Base-by-base conservation (phyloP, 2,329 filamentous ascomycete genomes). In the Macroventuria anomochaeta region DNA sequence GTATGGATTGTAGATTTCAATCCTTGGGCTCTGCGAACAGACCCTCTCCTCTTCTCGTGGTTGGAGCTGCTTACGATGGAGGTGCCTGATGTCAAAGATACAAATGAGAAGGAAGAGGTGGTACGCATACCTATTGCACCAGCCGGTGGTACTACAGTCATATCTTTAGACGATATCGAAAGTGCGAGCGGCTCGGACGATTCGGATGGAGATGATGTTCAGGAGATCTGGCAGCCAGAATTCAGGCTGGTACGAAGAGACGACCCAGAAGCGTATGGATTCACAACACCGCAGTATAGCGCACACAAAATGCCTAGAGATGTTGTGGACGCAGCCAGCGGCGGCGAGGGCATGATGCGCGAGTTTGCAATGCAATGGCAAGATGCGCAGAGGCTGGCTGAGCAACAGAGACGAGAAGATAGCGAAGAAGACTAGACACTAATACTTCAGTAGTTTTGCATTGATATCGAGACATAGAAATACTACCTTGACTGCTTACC, bases 281-380 rank as follows among this genome's bases (percentile, higher is more conserved):
- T 97, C 71, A 87, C 85, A 61, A 89, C 90, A 4, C 85, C 91
- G 1, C 90, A 93, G 68, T 97, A 96, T 74, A 96, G 92, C 57
- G 93, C 95, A 3, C 93, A 97, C 71, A 99, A 97, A 76, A 78
- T 99, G 64, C 95, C 95, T 0, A 92, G 88, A 73, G 95, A 99
- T 64, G 91, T 97, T 2, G 93, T 97, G 2, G 85, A 88, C 67
- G 85, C 85, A 2, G 83, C 82, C 25, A 76, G 72, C 26, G 79
- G 80, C 15, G 79, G 78, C 0, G 85, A 90, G 49, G 90, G 89
- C 3, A 89, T 88, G 0, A 82, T 97, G 78, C 83, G 88, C 56
- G 92, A 96, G 75, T 80, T 81, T 64, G 78, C 79, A 4, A 70
- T 73, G 49, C 76, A 80, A 59, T 81, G 79, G 79, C 73, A 80